Evolutionary conservation across 1,284 basidiomycete species (phyloP).

Genomic region (Coriolopsis trogii): DNA sequence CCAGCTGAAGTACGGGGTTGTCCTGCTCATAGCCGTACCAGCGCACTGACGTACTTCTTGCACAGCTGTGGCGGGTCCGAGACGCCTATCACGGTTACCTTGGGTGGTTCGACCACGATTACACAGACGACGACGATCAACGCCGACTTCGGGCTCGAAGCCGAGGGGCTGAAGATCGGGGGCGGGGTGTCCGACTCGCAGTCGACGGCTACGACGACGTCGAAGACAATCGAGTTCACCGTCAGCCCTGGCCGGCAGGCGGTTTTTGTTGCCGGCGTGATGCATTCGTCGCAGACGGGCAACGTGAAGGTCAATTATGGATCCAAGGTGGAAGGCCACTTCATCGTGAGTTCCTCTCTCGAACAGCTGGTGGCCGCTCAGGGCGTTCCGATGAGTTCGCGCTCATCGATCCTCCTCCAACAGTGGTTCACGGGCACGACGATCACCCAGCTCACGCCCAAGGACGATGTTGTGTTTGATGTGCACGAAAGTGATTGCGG

Average conservation of each 20-base stretch:
- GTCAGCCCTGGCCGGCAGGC: slow-evolving; percentile 17
- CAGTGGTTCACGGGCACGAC: slow-evolving; percentile 19
- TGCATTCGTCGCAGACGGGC: slow-evolving; percentile 14
- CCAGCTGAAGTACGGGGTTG: slow-evolving; percentile 8
- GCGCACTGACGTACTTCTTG: not conserved
- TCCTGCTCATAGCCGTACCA: not conserved
- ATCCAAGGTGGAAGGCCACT: slow-evolving; percentile 9
- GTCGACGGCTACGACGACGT: slow-evolving; percentile 1
- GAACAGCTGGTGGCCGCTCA: not conserved
- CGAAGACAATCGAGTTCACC: slow-evolving; percentile 13
- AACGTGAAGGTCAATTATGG: slow-evolving; percentile 21
- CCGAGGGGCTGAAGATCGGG: not conserved
- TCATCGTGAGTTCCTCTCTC: slow-evolving; percentile 1
- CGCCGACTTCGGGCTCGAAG: not conserved
- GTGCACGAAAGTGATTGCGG: slow-evolving; percentile 13
- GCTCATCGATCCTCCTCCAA: not conserved
- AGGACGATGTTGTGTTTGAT: slow-evolving; percentile 11
- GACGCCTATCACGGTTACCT: not conserved
- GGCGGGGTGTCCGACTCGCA: not conserved
- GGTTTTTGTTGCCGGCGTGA: slow-evolving; percentile 14
- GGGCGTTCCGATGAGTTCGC: not conserved
- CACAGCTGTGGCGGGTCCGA: not conserved
- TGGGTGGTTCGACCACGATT: not conserved
- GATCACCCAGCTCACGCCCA: slow-evolving; percentile 13
- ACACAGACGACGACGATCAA: not conserved